phyloP scores from a whole-genome alignment of 2,329 filamentous ascomycete species.

The Triangularia verruculosa region DNA sequence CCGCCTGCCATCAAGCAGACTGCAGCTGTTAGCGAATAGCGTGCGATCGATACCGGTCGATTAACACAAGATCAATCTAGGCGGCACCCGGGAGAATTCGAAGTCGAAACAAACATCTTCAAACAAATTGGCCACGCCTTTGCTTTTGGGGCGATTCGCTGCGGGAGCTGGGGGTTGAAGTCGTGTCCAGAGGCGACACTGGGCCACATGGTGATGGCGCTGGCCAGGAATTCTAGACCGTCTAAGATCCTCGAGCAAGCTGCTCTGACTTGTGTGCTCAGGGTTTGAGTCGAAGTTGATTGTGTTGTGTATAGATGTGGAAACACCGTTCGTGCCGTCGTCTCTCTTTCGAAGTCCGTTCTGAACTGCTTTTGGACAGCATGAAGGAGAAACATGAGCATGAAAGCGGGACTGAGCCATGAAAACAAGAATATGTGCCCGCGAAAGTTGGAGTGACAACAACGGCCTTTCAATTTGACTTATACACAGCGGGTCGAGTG shows the following conservation, averaged over 20 bases:
- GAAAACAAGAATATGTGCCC: no score
- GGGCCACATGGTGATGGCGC: neutral
- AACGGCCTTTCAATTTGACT: neutral
- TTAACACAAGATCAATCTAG: slow-evolving; percentile 9
- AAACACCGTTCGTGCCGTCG: neutral
- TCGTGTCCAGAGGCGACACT: neutral
- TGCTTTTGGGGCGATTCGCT: neutral
- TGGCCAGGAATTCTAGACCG: neutral
- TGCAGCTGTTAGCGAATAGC: slow-evolving; percentile 10
- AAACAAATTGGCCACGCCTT: neutral
- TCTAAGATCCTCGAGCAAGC: neutral
- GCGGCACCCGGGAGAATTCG: slow-evolving; percentile 1
- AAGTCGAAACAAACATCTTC: slow-evolving; percentile 5
- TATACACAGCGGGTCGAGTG: neutral
- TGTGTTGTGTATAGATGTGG: neutral
- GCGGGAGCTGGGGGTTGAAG: neutral
- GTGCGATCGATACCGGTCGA: neutral
- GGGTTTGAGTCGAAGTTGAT: neutral
- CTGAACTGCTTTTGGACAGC: neutral
- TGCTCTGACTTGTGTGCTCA: neutral
- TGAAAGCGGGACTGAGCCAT: neutral
- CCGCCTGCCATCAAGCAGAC: neutral
- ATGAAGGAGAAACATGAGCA: neutral
- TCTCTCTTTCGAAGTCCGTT: neutral
- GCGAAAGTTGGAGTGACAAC: neutral